Evolutionary conservation across 768 basidiomycete species (phyloP).

Genomic region (Strobilomyces echinocephalus): DNA sequence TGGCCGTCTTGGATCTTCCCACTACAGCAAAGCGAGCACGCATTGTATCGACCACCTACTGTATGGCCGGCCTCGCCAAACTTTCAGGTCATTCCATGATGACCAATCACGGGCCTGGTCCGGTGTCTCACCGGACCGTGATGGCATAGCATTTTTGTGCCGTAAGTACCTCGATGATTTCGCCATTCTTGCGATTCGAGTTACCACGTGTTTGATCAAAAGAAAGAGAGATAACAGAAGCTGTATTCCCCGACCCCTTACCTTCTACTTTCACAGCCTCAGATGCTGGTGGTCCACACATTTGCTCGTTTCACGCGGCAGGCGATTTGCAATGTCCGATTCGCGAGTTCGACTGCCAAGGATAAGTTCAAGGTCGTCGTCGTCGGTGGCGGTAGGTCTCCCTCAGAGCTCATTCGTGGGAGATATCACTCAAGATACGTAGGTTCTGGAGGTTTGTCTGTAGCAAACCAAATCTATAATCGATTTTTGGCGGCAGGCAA

Average conservation of each 20-base stretch:
- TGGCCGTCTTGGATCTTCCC: too few relatives aligned
- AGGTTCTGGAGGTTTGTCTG: constrained; percentile 80
- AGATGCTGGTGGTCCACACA: constrained; percentile 9
- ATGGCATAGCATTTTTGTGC: background rate
- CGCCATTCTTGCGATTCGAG: constrained; percentile 11
- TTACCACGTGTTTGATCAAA: constrained; percentile 4
- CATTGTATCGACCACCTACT: too few relatives aligned
- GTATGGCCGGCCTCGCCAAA: too few relatives aligned
- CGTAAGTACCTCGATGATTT: background rate
- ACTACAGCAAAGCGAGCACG: too few relatives aligned
- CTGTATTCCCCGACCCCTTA: background rate
- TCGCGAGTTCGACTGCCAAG: constrained; percentile 27
- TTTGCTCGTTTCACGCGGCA: constrained; percentile 4
- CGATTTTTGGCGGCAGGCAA: constrained; percentile 70
- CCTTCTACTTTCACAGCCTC: background rate
- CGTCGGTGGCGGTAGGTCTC: constrained; percentile 71
- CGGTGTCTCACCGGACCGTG: background rate
- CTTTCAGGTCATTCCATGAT: too few relatives aligned
- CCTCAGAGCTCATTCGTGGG: background rate
- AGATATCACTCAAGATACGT: constrained; percentile 7
- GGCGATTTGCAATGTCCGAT: constrained; percentile 12
- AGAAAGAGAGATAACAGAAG: background rate
- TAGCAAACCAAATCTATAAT: constrained; percentile 84
- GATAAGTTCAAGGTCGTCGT: constrained; percentile 78
- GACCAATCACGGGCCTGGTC: background rate